phyloP scores from a whole-genome alignment of 805 yeast species.

The Cyberlindnera japonica region DNA sequence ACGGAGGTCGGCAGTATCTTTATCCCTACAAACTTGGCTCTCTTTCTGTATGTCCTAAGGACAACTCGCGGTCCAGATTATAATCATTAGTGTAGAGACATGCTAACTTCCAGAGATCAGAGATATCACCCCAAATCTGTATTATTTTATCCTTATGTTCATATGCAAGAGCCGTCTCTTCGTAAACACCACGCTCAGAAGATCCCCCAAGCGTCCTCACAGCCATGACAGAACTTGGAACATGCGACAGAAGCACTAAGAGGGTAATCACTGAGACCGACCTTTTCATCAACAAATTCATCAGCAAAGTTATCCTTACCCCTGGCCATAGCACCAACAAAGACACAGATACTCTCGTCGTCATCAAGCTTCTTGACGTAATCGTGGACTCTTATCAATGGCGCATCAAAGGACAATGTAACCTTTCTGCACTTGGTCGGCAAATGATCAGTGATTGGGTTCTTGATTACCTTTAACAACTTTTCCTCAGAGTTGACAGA shows the following conservation, averaged over 20 bases:
- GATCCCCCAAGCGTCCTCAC: conserved; percentile 97
- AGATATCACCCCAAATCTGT: too few relatives aligned
- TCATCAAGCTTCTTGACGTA: conserved; percentile 73
- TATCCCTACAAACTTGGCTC: too few relatives aligned
- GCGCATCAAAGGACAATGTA: conserved; percentile 90
- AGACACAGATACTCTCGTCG: conserved; percentile 94
- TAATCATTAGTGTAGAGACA: too few relatives aligned
- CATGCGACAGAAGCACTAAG: conserved; percentile 97
- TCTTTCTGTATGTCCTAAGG: too few relatives aligned
- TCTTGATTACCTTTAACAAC: conserved; percentile 88
- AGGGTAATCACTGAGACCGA: conserved; percentile 93
- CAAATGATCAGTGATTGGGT: conserved; percentile 94
- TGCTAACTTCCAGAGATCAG: too few relatives aligned
- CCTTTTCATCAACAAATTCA: conserved; percentile 93
- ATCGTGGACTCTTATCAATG: conserved; percentile 82
- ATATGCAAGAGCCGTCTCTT: too few relatives aligned
- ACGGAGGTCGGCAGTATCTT: too few relatives aligned
- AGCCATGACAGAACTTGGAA: conserved; percentile 96
- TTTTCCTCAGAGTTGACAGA: conserved; percentile 95
- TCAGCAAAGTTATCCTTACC: conserved; percentile 98
- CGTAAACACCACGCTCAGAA: conserved; percentile 21
- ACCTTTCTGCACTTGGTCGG: conserved; percentile 95
- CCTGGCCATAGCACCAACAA: conserved; percentile 99
- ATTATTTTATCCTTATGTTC: too few relatives aligned
- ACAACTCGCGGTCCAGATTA: too few relatives aligned